Evolutionary conservation across 345 rosid species (phyloP).

Genomic region (Eucalyptus tenuipes): DNA sequence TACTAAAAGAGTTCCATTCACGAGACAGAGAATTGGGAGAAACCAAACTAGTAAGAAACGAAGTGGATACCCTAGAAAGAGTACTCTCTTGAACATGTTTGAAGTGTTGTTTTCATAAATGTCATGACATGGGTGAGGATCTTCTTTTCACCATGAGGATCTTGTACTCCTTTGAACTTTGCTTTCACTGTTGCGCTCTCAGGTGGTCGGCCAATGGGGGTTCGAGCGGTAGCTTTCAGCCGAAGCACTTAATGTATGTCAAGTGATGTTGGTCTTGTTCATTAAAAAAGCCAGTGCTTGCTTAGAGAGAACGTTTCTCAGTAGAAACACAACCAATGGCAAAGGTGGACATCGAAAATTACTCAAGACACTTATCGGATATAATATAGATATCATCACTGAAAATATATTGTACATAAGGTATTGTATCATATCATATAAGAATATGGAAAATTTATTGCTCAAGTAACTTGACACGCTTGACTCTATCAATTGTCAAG

Average conservation of each 20-base stretch:
- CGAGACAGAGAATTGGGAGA: neutral
- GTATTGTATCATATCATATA: no score
- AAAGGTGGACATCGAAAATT: neutral
- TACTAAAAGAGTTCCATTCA: neutral
- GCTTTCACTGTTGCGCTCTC: neutral
- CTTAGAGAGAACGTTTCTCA: neutral
- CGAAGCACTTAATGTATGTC: neutral
- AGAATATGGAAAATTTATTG: no score
- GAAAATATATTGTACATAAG: no score
- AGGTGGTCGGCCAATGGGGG: neutral
- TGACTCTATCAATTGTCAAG: no score
- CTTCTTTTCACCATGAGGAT: neutral
- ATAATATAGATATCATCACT: neutral
- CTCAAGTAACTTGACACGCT: no score
- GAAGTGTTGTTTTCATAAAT: neutral
- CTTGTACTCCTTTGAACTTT: neutral
- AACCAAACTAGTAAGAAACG: neutral
- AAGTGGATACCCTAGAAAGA: neutral
- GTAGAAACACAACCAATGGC: neutral
- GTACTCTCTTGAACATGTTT: neutral
- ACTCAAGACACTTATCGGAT: neutral
- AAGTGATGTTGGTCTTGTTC: neutral
- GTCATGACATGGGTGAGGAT: neutral
- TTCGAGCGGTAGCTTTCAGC: neutral
- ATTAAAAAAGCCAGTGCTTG: neutral